A percentile compares a stretch with the other conserved stretches of the same genome.
phyloP scores from a whole-genome alignment of 257 asterid species.

The Scutellaria barbata region DNA sequence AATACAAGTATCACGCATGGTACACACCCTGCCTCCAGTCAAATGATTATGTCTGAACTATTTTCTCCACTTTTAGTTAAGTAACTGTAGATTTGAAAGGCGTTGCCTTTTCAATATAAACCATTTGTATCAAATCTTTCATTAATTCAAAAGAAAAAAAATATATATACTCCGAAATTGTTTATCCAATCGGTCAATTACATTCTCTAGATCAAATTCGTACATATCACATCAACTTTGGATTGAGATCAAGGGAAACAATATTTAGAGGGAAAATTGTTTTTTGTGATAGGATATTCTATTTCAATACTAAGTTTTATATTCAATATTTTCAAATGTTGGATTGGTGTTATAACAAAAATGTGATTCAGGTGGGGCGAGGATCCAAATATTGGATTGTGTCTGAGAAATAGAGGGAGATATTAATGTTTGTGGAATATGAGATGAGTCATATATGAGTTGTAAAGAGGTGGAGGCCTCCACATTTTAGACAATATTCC shows the following conservation, averaged over 20 bases:
- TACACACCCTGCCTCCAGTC: constrained; percentile 24
- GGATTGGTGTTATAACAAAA: not conserved
- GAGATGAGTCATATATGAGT: constrained; percentile 36
- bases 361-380: not conserved
- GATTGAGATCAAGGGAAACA: not conserved
- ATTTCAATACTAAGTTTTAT: not conserved
- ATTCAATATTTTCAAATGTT: not conserved
- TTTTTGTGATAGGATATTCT: too few relatives aligned
- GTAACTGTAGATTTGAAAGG: constrained; percentile 24
- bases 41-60: constrained; percentile 42
- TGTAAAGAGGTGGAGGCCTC: constrained; percentile 37
- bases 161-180: not conserved
- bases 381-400: constrained; percentile 34
- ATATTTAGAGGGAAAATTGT: too few relatives aligned
- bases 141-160: too few relatives aligned
- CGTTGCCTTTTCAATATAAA: constrained; percentile 31
- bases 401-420: constrained; percentile 26
- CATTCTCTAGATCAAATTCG: not conserved
- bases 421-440: constrained; percentile 31
- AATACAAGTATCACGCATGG: constrained; percentile 45
- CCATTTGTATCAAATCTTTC: not conserved
- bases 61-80: constrained; percentile 26
- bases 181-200: not conserved
- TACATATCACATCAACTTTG: not conserved
- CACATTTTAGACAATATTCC: not conserved